Conservation (phyloP, 768 basidiomycete species). For the Boletus edulis region DNA sequence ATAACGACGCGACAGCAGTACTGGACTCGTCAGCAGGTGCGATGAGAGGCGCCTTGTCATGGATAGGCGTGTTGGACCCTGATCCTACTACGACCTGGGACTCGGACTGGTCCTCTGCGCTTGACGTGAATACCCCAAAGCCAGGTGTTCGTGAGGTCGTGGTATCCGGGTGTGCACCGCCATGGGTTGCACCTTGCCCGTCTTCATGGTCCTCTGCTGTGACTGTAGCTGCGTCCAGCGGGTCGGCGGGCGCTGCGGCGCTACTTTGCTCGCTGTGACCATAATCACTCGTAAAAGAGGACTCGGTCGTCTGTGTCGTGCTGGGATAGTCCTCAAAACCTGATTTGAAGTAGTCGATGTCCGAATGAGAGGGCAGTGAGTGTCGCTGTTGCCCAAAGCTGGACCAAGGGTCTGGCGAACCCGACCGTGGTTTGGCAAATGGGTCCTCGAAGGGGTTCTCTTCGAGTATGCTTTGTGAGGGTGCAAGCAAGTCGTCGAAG, state of each 20-base stretch:
- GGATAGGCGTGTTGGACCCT: constrained; percentile 13
- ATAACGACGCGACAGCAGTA: constrained; percentile 11
- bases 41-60: constrained; percentile 33
- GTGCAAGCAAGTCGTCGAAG: constrained; percentile 73
- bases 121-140: constrained; percentile 41
- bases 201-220: constrained; percentile 34
- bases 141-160: constrained; percentile 39
- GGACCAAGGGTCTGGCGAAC: constrained; percentile 77
- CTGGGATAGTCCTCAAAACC: constrained; percentile 27
- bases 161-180: constrained; percentile 8
- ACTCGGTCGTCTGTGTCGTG: constrained; percentile 30
- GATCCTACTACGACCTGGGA: constrained; percentile 12
- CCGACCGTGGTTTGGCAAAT: constrained; percentile 58
- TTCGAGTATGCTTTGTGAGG: constrained; percentile 61
- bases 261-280: constrained; percentile 30
- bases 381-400: constrained; percentile 45
- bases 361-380: constrained; percentile 16
- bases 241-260: constrained; percentile 31
- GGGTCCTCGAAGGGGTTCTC: constrained; percentile 77
- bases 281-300: constrained; percentile 34
- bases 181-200: constrained; percentile 16
- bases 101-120: constrained; percentile 19
- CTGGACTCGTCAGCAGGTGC: constrained; percentile 31
- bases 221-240: constrained; percentile 39
- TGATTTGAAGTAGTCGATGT: constrained; percentile 29